These are phyloP conservation scores for Aspergillus indologenus DNA, from an alignment of 495 filamentous ascomycete genomes.

Conservation along the genomic window DNA sequence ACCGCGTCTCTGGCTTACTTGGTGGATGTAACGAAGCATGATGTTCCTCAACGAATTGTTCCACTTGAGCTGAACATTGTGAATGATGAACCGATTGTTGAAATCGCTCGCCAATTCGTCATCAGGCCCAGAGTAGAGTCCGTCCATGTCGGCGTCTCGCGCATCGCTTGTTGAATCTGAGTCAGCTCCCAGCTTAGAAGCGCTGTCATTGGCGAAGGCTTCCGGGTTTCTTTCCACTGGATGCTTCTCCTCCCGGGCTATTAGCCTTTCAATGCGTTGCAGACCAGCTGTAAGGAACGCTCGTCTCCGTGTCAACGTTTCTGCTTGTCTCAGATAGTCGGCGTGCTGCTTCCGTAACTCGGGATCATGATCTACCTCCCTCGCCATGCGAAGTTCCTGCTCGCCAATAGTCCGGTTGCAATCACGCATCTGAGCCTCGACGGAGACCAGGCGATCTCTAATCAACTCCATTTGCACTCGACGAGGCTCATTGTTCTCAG, in stretches of 20 bases:
- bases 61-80: conserved; percentile 97
- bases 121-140: conserved; percentile 37
- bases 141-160: conserved; percentile 41
- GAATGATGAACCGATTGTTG: conserved; percentile 96
- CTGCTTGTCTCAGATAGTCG: conserved; percentile 64
- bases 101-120: conserved; percentile 84
- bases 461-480: conserved; percentile 86
- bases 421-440: conserved; percentile 70
- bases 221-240: conserved; percentile 27
- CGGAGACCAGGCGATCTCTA: conserved; percentile 69
- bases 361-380: conserved; percentile 49
- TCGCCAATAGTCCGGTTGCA: conserved; percentile 66
- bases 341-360: conserved; percentile 61
- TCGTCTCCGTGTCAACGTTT: conserved; percentile 67
- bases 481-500: conserved; percentile 85
- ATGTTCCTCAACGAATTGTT: conserved; percentile 95
- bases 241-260: conserved; percentile 41
- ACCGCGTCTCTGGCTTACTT: conserved; percentile 90
- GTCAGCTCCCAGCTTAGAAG: conserved; percentile 45
- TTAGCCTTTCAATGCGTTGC: conserved; percentile 56
- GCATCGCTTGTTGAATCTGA: conserved; percentile 41
- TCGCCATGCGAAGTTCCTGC: conserved; percentile 59
- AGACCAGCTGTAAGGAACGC: conserved; percentile 75
- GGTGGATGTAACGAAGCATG: conserved; percentile 94
- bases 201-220: conserved; percentile 45